A percentile compares a stretch with the other conserved stretches of the same genome.
These are phyloP conservation scores for Mycena polygramma DNA, from an alignment of 768 basidiomycete genomes.

Conservation along the genomic window DNA sequence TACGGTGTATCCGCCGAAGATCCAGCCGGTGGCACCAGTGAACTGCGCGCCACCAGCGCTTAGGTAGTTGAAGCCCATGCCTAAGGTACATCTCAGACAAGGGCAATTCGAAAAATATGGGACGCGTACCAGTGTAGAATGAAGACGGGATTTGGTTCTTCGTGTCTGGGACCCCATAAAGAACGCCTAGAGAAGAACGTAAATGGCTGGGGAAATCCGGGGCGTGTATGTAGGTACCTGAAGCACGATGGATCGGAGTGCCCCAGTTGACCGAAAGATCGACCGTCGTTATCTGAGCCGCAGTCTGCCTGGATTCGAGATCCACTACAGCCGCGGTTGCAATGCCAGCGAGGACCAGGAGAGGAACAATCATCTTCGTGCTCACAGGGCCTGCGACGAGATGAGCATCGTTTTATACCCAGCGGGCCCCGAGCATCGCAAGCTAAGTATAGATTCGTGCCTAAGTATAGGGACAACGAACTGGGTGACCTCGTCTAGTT, in stretches of 20 bases:
- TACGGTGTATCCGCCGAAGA: constrained; percentile 37
- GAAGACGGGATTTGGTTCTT: constrained; percentile 32
- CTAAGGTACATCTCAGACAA: background rate
- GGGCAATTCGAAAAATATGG: no score
- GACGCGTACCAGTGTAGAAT: constrained; percentile 32
- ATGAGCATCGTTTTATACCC: background rate
- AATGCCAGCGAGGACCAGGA: constrained; percentile 11
- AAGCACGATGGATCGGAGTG: constrained; percentile 29
- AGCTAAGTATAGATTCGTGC: no score
- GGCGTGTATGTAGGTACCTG: background rate
- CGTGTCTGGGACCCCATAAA: constrained; percentile 35
- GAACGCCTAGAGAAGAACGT: constrained; percentile 13
- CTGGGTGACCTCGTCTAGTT: no score
- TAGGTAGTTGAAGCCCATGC: constrained; percentile 42
- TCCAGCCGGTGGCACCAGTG: constrained; percentile 34
- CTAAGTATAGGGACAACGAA: no score
- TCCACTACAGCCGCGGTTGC: constrained; percentile 27
- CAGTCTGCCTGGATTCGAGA: constrained; percentile 29
- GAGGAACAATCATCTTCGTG: constrained; percentile 16
- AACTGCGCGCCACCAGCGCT: constrained; percentile 40
- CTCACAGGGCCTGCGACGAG: background rate
- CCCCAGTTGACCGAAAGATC: constrained; percentile 32
- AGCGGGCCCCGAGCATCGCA: no score
- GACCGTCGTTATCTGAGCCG: constrained; percentile 29
- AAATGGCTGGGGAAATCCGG: background rate